Evolutionary conservation across 441 rosid species (phyloP).

Genomic region (Hura crepitans): DNA sequence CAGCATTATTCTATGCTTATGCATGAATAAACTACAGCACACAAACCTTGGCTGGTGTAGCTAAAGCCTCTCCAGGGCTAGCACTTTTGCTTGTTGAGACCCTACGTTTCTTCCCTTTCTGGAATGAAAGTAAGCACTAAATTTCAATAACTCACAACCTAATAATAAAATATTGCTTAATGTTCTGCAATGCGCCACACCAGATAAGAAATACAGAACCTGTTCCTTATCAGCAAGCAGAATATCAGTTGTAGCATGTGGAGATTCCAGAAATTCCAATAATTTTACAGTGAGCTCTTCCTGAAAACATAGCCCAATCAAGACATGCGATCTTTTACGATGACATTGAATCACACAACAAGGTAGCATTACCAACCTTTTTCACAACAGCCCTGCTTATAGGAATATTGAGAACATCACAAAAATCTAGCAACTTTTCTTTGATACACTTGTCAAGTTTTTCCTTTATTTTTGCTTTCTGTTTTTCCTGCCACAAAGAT

Average conservation of each 20-base stretch:
- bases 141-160: slow-evolving; percentile 10
- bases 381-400: slow-evolving; percentile 50
- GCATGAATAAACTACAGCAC: too few relatives aligned
- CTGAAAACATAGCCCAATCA: slow-evolving; percentile 31
- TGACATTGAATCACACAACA: slow-evolving; percentile 16
- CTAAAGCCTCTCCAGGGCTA: slow-evolving; percentile 52
- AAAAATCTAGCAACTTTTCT: slow-evolving; percentile 76
- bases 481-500: slow-evolving; percentile 56
- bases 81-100: slow-evolving; percentile 37
- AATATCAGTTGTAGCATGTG: slow-evolving; percentile 66
- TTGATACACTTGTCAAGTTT: slow-evolving; percentile 87
- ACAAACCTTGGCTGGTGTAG: slow-evolving; percentile 58
- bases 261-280: slow-evolving; percentile 86
- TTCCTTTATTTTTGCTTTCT: slow-evolving; percentile 64
- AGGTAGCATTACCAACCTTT: slow-evolving; percentile 48
- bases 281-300: slow-evolving; percentile 82
- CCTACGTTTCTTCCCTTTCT: slow-evolving; percentile 70
- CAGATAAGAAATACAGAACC: slow-evolving; percentile 35
- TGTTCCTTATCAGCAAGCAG: slow-evolving; percentile 81
- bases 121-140: slow-evolving; percentile 27
- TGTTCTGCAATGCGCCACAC: not conserved
- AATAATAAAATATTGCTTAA: slow-evolving; percentile 5
- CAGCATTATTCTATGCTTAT: too few relatives aligned
- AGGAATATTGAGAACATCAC: slow-evolving; percentile 88
- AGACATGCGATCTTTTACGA: slow-evolving; percentile 15